Evolutionary conservation across 768 basidiomycete genomes (phyloP).

Genomic region (Amanita exitialis): DNA sequence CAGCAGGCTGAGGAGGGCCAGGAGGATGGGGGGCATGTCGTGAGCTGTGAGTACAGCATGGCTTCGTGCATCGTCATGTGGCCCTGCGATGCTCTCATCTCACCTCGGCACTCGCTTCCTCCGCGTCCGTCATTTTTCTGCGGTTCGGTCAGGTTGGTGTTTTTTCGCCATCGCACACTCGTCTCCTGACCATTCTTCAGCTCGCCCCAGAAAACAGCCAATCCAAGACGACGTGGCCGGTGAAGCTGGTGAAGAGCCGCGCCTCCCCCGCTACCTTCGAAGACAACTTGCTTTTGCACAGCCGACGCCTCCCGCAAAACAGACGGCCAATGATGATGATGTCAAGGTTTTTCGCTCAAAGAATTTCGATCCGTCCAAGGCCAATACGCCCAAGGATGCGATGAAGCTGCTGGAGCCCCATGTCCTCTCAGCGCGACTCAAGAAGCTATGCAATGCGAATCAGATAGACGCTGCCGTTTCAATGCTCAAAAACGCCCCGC

Average conservation of each 20-base stretch:
- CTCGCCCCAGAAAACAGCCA: not conserved
- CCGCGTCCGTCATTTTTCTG: not conserved
- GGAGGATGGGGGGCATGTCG: slow-evolving; percentile 6
- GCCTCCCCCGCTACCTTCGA: slow-evolving; percentile 21
- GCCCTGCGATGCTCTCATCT: not conserved
- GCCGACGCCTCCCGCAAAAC: slow-evolving; percentile 1
- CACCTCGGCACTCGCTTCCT: not conserved
- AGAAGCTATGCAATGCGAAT: slow-evolving; percentile 42
- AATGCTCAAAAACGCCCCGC: slow-evolving; percentile 59
- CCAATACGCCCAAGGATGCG: slow-evolving; percentile 14
- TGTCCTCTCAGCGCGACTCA: slow-evolving; percentile 48
- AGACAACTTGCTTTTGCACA: slow-evolving; percentile 13
- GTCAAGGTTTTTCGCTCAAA: slow-evolving; percentile 24
- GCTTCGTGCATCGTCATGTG: not conserved
- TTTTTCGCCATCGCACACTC: not conserved
- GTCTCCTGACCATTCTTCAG: not conserved
- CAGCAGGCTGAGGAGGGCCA: slow-evolving; percentile 14
- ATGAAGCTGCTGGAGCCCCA: slow-evolving; percentile 48
- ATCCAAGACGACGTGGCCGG: not conserved
- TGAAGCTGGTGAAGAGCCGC: slow-evolving; percentile 3
- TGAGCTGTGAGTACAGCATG: not conserved
- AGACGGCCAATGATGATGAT: slow-evolving; percentile 8
- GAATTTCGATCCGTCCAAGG: slow-evolving; percentile 25
- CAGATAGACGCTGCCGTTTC: slow-evolving; percentile 53
- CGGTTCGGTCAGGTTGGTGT: not conserved